Conservation (phyloP, 2,329 filamentous ascomycete genomes). For the Pseudogymnoascus sp. region DNA sequence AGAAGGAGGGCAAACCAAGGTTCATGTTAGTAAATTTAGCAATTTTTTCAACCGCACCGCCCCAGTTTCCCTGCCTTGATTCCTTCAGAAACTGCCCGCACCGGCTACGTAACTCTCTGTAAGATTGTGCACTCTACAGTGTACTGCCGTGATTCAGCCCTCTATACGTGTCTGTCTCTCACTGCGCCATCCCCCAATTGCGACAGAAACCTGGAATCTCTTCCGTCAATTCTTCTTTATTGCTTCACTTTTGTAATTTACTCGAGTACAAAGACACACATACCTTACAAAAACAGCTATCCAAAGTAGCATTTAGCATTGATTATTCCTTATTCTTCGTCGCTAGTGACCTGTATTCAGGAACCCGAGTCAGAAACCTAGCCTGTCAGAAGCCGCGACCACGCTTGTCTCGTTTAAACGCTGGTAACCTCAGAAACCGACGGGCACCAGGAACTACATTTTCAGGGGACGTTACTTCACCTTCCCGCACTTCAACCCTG, state of each 20-base stretch:
- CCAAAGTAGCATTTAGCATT: not conserved
- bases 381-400: constrained; percentile 1
- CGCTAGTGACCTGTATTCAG: not conserved
- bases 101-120: not conserved
- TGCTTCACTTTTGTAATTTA: not conserved
- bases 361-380: constrained; percentile 6
- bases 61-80: constrained; percentile 5
- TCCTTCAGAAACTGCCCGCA: not conserved
- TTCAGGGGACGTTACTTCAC: constrained; percentile 7
- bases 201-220: not conserved
- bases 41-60: constrained; percentile 1
- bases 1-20: not conserved
- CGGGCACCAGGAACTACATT: constrained; percentile 8
- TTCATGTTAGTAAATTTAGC: not conserved
- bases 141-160: not conserved
- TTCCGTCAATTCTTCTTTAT: not conserved
- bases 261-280: not conserved
- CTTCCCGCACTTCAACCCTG: constrained; percentile 1
- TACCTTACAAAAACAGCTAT: not conserved
- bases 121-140: not conserved
- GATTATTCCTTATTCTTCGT: not conserved
- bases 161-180: constrained; percentile 2
- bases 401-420: constrained; percentile 11
- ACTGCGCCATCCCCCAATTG: not conserved
- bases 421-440: constrained; percentile 10